These are phyloP conservation scores for Sphaerulina vaccinii DNA, from an alignment of 2,329 filamentous ascomycete genomes.

Conservation along the genomic window DNA sequence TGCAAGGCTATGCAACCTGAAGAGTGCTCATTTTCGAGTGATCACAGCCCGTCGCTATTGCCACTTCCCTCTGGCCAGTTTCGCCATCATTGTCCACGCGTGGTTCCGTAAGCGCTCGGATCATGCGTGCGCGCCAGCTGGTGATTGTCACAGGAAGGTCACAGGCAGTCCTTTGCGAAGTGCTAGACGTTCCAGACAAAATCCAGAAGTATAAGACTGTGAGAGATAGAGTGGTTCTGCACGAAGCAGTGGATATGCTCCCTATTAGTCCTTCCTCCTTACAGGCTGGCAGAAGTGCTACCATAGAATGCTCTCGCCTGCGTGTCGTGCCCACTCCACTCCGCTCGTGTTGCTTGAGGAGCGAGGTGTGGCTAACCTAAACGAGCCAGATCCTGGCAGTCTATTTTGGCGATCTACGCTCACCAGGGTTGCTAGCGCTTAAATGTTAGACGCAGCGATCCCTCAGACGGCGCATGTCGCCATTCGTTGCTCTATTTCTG, in stretches of 20 bases:
- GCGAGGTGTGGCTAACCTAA: background rate
- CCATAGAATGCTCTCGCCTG: slow-evolving; percentile 7
- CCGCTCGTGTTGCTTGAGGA: background rate
- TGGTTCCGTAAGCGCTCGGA: slow-evolving; percentile 4
- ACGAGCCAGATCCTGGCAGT: background rate
- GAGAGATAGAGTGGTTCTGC: slow-evolving; percentile 4
- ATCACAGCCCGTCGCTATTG: too few relatives aligned
- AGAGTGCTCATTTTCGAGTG: too few relatives aligned
- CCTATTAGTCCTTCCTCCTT: background rate
- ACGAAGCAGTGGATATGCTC: background rate
- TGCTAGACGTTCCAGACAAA: too few relatives aligned
- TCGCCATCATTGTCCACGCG: too few relatives aligned
- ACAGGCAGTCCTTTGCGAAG: too few relatives aligned
- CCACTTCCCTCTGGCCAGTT: too few relatives aligned
- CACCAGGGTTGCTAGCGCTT: slow-evolving; percentile 13
- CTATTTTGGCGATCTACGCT: slow-evolving; percentile 7
- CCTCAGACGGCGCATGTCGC: slow-evolving; percentile 10
- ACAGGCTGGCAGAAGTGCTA: background rate
- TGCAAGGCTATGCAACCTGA: too few relatives aligned
- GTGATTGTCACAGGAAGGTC: background rate
- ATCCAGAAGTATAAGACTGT: too few relatives aligned
- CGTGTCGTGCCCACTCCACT: slow-evolving; percentile 10
- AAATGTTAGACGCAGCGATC: slow-evolving; percentile 7
- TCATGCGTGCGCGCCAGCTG: background rate
- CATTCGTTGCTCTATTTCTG: slow-evolving; percentile 16